These are phyloP conservation scores for Lumnitzera littorea DNA, from an alignment of 345 rosid species.

Conservation along the genomic window DNA sequence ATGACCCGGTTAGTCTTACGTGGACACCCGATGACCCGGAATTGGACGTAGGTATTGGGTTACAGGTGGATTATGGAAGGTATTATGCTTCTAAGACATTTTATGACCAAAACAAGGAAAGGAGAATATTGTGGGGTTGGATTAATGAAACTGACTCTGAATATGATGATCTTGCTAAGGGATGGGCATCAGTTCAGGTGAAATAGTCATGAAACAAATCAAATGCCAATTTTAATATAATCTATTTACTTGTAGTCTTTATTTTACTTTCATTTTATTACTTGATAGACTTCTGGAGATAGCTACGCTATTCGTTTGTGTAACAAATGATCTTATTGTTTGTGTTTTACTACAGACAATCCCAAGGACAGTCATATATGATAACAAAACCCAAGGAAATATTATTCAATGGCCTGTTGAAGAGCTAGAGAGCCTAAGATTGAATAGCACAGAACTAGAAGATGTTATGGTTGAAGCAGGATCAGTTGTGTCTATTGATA, in stretches of 20 bases:
- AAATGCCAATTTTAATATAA: background rate
- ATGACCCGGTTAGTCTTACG: slow-evolving; percentile 41
- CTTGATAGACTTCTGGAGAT: no score
- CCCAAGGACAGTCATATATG: slow-evolving; percentile 62
- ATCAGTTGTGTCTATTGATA: slow-evolving; percentile 42
- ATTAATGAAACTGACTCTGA: slow-evolving; percentile 84
- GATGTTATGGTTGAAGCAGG: slow-evolving; percentile 50
- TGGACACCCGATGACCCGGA: slow-evolving; percentile 85
- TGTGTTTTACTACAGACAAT: slow-evolving; percentile 33
- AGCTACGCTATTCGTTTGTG: no score
- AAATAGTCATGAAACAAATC: no score
- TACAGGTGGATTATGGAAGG: slow-evolving; percentile 70
- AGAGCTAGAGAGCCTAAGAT: slow-evolving; percentile 71
- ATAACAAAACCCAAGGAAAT: slow-evolving; percentile 56
- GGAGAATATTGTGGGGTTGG: slow-evolving; percentile 95
- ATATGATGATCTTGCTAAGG: slow-evolving; percentile 57
- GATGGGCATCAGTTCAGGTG: slow-evolving; percentile 98
- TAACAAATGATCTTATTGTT: no score
- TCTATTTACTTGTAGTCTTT: no score
- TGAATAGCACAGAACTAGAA: slow-evolving; percentile 35
- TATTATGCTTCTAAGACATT: slow-evolving; percentile 90
- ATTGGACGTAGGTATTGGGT: slow-evolving; percentile 76
- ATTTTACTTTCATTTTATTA: no score
- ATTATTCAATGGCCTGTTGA: slow-evolving; percentile 85
- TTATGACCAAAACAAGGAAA: slow-evolving; percentile 52